phyloP scores from a whole-genome alignment of 345 rosid genomes.

The Ceriops zippeliana region DNA sequence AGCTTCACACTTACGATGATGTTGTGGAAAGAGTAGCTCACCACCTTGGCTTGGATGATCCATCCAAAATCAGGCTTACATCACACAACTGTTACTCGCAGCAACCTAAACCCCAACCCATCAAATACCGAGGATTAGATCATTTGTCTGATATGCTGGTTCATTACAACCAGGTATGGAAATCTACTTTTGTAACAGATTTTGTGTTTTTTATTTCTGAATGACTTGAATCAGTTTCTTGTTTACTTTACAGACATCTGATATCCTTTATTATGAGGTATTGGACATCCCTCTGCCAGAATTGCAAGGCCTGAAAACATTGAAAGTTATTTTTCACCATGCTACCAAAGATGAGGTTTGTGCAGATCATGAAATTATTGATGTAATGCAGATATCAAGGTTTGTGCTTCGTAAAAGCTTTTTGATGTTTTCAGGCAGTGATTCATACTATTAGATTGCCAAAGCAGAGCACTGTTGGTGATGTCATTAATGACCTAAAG shows the following conservation, averaged over 20 bases:
- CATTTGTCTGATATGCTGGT: slow-evolving; percentile 86
- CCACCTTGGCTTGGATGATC: slow-evolving; percentile 78
- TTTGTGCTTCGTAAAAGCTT: slow-evolving; percentile 13
- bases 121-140: slow-evolving; percentile 84
- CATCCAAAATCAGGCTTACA: slow-evolving; percentile 90
- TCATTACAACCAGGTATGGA: slow-evolving; percentile 87
- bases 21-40: slow-evolving; percentile 84
- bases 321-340: slow-evolving; percentile 26
- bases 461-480: slow-evolving; percentile 38
- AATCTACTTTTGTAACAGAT: background rate
- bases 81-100: slow-evolving; percentile 98
- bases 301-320: slow-evolving; percentile 77
- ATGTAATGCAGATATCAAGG: slow-evolving; percentile 3
- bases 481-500: slow-evolving; percentile 33
- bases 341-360: slow-evolving; percentile 25
- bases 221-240: slow-evolving; percentile 2
- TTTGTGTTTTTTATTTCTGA: background rate
- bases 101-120: slow-evolving; percentile 96
- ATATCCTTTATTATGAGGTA: slow-evolving; percentile 88
- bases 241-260: slow-evolving; percentile 55
- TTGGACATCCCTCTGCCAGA: slow-evolving; percentile 97
- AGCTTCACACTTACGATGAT: slow-evolving; percentile 88
- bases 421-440: slow-evolving; percentile 36
- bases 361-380: background rate
- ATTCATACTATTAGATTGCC: slow-evolving; percentile 36